These are phyloP conservation scores for Russula sp. DNA, from an alignment of 768 basidiomycete genomes.

Conservation along the genomic window DNA sequence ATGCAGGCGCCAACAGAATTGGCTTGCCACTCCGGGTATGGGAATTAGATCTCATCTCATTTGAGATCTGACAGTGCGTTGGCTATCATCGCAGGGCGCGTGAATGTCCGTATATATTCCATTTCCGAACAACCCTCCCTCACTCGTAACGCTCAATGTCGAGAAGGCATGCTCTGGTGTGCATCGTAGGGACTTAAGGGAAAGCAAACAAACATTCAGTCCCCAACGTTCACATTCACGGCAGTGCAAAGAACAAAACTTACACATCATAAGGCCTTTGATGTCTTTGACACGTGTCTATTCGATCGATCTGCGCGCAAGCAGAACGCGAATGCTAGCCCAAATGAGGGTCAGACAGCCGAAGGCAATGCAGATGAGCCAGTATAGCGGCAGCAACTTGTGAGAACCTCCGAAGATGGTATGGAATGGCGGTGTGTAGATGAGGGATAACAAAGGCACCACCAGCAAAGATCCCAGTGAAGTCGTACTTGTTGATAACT, in stretches of 20 bases:
- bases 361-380: constrained; percentile 60
- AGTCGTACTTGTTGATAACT: constrained; percentile 58
- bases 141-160: constrained; percentile 2
- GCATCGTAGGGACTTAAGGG: constrained; percentile 42
- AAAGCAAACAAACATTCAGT: constrained; percentile 15
- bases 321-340: constrained; percentile 52
- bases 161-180: constrained; percentile 29
- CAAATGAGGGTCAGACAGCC: constrained; percentile 50
- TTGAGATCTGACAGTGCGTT: neutral
- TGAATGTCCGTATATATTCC: neutral
- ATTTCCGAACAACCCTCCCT: neutral
- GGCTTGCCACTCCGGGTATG: neutral
- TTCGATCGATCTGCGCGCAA: constrained; percentile 51
- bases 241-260: constrained; percentile 28
- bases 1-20: neutral
- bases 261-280: constrained; percentile 67
- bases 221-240: neutral
- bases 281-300: constrained; percentile 56
- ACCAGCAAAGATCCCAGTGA: constrained; percentile 54
- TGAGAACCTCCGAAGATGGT: constrained; percentile 60
- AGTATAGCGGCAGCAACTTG: constrained; percentile 56
- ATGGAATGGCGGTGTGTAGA: constrained; percentile 64
- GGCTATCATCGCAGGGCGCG: neutral
- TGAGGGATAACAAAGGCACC: constrained; percentile 59
- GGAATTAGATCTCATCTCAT: neutral